phyloP scores from a whole-genome alignment of 805 yeast species.

The Cyberlindnera veronae region DNA sequence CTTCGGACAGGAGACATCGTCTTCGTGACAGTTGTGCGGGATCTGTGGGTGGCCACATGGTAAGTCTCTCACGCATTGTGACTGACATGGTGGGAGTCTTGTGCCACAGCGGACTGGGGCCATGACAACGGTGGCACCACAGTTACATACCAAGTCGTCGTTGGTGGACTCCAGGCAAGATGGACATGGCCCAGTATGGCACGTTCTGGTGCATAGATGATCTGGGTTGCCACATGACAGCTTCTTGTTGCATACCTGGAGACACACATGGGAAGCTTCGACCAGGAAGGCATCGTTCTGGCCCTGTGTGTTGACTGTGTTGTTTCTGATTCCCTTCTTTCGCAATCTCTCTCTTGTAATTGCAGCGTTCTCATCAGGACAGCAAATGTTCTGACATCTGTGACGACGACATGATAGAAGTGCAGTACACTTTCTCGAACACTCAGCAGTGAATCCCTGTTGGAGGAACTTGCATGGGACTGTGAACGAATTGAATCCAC shows the following conservation, averaged over 20 bases:
- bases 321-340: slow-evolving; percentile 47
- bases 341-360: slow-evolving; percentile 41
- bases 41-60: slow-evolving; percentile 71
- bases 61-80: slow-evolving; percentile 55
- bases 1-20: slow-evolving; percentile 62
- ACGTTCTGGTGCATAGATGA: slow-evolving; percentile 65
- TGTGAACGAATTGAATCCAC: slow-evolving; percentile 52
- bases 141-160: slow-evolving; percentile 73
- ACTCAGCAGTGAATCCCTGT: slow-evolving; percentile 51
- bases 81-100: slow-evolving; percentile 56
- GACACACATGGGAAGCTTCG: slow-evolving; percentile 74
- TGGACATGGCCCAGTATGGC: slow-evolving; percentile 78
- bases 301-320: slow-evolving; percentile 31
- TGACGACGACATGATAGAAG: slow-evolving; percentile 78
- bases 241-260: slow-evolving; percentile 57
- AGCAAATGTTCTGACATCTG: slow-evolving; percentile 65
- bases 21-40: slow-evolving; percentile 74
- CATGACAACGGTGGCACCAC: slow-evolving; percentile 71
- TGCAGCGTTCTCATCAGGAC: slow-evolving; percentile 64
- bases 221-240: slow-evolving; percentile 54
- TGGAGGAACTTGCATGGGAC: slow-evolving; percentile 63
- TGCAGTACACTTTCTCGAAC: slow-evolving; percentile 71
- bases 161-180: slow-evolving; percentile 79
- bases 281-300: slow-evolving; percentile 52
- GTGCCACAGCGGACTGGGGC: slow-evolving; percentile 91